A percentile compares a stretch with the other conserved stretches of the same genome.
phyloP scores from a whole-genome alignment of 345 rosid genomes.

The Trapa bicornis region DNA sequence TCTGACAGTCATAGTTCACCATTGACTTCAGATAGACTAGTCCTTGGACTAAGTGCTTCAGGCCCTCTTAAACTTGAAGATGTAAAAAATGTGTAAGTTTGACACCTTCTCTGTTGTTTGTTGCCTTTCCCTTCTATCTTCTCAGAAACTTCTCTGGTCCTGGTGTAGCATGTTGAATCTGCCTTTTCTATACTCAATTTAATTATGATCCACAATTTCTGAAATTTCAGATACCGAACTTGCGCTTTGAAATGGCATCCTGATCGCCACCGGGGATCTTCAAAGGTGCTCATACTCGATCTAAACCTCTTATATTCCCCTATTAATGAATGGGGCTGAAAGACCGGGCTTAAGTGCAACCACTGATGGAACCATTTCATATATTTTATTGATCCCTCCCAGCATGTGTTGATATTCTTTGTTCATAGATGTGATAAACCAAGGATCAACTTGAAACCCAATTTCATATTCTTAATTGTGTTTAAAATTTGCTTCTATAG shows the following conservation, averaged over 20 bases:
- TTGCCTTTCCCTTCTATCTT: neutral
- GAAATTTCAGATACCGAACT: conserved; percentile 45
- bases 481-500: conserved; percentile 19
- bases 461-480: neutral
- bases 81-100: conserved; percentile 69
- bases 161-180: neutral
- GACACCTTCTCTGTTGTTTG: neutral
- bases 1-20: conserved; percentile 29
- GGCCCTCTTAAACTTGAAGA: conserved; percentile 74
- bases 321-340: neutral
- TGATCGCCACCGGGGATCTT: conserved; percentile 72
- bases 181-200: neutral
- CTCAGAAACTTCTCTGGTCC: neutral
- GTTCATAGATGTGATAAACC: neutral
- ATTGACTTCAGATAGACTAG: conserved; percentile 49
- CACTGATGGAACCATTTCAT: neutral
- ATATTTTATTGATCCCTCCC: neutral
- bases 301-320: neutral
- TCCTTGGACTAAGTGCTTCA: conserved; percentile 61
- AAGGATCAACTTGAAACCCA: neutral
- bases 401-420: neutral
- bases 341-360: neutral
- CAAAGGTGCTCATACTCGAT: conserved; percentile 41
- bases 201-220: neutral
- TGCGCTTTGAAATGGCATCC: conserved; percentile 95